phyloP scores from a whole-genome alignment of 1,139 yeast species.

The Suhomyces yuchorum region DNA sequence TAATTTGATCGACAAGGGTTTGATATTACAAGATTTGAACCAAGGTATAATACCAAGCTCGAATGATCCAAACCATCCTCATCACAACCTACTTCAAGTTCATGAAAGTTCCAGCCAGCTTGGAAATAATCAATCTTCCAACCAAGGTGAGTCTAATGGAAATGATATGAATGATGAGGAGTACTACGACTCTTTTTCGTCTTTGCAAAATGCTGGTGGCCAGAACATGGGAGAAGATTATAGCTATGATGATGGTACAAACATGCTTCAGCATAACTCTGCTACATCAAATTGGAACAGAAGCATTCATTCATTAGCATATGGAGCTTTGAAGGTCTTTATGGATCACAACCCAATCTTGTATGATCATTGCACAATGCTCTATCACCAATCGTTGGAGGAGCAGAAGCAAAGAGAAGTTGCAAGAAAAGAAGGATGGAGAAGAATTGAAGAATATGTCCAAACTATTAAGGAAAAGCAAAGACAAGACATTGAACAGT shows the following conservation, averaged over 20 bases:
- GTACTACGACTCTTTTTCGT: slow-evolving; percentile 46
- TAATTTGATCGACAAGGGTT: slow-evolving; percentile 44
- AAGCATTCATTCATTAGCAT: slow-evolving; percentile 88
- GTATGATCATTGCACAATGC: slow-evolving; percentile 87
- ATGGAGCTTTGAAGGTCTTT: slow-evolving; percentile 86
- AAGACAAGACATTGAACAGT: slow-evolving; percentile 12
- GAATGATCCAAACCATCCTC: slow-evolving; percentile 23
- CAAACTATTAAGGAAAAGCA: slow-evolving; percentile 25
- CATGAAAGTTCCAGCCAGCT: slow-evolving; percentile 12
- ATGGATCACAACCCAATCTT: slow-evolving; percentile 91
- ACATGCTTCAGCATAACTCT: slow-evolving; percentile 38
- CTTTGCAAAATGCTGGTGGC: slow-evolving; percentile 33
- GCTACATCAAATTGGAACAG: slow-evolving; percentile 78
- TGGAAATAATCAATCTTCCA: slow-evolving; percentile 8
- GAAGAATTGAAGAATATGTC: slow-evolving; percentile 66
- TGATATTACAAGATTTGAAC: slow-evolving; percentile 30
- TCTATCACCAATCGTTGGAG: slow-evolving; percentile 75
- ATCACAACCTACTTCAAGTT: slow-evolving; percentile 20
- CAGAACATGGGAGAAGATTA: slow-evolving; percentile 19
- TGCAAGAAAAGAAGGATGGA: slow-evolving; percentile 76
- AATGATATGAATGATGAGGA: slow-evolving; percentile 47
- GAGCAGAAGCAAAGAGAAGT: slow-evolving; percentile 64
- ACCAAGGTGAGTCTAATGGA: slow-evolving; percentile 19
- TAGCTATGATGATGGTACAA: slow-evolving; percentile 20
- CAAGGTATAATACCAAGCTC: slow-evolving; percentile 24